Conservation (phyloP, 257 asterid species). For the Fraxinus pennsylvanica region DNA sequence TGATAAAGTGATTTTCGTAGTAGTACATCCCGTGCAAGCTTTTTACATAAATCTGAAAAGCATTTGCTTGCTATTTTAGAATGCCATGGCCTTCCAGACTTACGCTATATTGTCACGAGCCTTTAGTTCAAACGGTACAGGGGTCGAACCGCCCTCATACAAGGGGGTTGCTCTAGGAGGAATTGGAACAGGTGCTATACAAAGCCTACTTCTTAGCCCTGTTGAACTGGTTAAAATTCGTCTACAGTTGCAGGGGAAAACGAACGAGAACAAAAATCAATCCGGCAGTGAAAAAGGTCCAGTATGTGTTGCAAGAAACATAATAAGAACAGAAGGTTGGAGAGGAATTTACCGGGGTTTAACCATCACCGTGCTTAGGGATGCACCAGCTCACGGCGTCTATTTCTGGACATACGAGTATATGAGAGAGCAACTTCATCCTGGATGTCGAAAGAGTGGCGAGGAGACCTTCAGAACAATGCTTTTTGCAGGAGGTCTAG, state of each 20-base stretch:
- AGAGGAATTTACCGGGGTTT: slow-evolving; percentile 47
- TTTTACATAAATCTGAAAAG: background rate
- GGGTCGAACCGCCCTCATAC: slow-evolving; percentile 38
- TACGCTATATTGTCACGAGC: slow-evolving; percentile 37
- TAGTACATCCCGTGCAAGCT: no score
- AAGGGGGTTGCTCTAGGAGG: slow-evolving; percentile 45
- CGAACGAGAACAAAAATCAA: background rate
- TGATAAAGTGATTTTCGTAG: no score
- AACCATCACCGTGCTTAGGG: slow-evolving; percentile 51
- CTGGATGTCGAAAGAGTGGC: slow-evolving; percentile 42
- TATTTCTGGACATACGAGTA: slow-evolving; percentile 74
- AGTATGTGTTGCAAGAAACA: slow-evolving; percentile 37
- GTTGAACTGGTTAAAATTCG: slow-evolving; percentile 51
- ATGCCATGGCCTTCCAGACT: slow-evolving; percentile 51
- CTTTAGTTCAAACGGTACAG: slow-evolving; percentile 23
- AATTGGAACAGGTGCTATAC: slow-evolving; percentile 49
- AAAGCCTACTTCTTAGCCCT: slow-evolving; percentile 44
- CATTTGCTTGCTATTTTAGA: slow-evolving; percentile 30
- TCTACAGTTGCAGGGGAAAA: slow-evolving; percentile 38
- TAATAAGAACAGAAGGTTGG: slow-evolving; percentile 45
- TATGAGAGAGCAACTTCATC: slow-evolving; percentile 43
- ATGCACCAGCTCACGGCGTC: slow-evolving; percentile 68
- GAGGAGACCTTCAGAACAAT: slow-evolving; percentile 52
- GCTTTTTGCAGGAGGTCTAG: slow-evolving; percentile 77
- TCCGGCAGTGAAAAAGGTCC: slow-evolving; percentile 31